Conservation (phyloP, 2,329 filamentous ascomycete genomes). For the Xylaria polymorpha region DNA sequence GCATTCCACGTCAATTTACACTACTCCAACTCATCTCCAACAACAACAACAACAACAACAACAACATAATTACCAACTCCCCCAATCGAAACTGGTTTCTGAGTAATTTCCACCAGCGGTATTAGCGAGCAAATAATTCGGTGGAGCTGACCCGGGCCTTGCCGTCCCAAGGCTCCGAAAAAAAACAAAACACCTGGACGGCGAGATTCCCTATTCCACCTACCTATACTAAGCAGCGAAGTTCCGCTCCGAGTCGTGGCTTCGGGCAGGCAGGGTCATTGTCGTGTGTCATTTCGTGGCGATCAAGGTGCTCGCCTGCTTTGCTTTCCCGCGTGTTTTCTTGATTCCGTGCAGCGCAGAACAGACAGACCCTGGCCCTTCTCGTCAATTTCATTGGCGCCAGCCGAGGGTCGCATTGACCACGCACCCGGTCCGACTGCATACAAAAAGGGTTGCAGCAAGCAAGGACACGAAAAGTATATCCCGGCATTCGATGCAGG, state of each 20-base stretch:
- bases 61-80: neutral
- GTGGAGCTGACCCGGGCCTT: neutral
- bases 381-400: neutral
- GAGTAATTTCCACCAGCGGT: neutral
- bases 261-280: neutral
- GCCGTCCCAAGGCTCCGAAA: neutral
- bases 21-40: neutral
- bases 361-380: neutral
- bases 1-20: too few relatives aligned
- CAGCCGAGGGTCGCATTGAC: neutral
- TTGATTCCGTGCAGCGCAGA: slow-evolving; percentile 4
- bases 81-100: neutral
- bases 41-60: neutral
- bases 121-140: neutral
- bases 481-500: slow-evolving; percentile 1
- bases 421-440: slow-evolving; percentile 3
- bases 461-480: slow-evolving; percentile 13
- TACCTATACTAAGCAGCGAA: neutral
- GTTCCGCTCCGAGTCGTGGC: neutral
- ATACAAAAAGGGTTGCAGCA: neutral
- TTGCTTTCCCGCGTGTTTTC: neutral
- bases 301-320: slow-evolving; percentile 9
- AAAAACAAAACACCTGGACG: neutral
- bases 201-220: neutral
- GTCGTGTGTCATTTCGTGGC: neutral